Evolutionary conservation across 441 rosid genomes (phyloP).

Genomic region (Kokia cookei): DNA sequence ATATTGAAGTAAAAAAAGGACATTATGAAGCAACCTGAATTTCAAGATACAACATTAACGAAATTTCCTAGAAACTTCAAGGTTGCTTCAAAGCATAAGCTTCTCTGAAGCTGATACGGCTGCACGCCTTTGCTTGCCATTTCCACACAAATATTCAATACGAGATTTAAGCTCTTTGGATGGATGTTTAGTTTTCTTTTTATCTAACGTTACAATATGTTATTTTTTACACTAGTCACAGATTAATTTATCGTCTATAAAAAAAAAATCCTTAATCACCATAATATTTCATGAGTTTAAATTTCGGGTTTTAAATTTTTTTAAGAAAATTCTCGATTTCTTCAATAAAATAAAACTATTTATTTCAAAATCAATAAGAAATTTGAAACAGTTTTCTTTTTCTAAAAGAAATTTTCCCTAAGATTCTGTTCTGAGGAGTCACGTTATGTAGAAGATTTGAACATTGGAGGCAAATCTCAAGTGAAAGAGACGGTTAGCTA

Average conservation of each 20-base stretch:
- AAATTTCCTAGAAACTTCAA: not conserved
- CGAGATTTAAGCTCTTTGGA: no score
- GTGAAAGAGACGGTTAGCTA: conserved; percentile 11
- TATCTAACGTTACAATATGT: no score
- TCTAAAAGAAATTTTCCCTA: not conserved
- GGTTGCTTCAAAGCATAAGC: not conserved
- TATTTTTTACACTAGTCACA: no score
- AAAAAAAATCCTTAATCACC: no score
- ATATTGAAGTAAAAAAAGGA: no score
- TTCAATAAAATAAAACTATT: not conserved
- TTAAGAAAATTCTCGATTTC: no score
- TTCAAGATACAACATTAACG: not conserved
- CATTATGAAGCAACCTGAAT: not conserved
- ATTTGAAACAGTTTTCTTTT: not conserved
- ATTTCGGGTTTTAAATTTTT: no score
- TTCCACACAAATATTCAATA: no score
- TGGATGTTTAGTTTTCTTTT: no score
- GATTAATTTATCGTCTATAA: no score
- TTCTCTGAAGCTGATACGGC: not conserved
- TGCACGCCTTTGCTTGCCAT: no score
- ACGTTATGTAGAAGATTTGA: not conserved
- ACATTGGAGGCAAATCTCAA: conserved; percentile 14
- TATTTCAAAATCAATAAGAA: not conserved
- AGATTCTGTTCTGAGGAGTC: not conserved
- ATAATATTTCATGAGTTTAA: no score